Percentiles rank a stretch among this genome's conserved stretches.
Evolutionary conservation across 345 rosid genomes (phyloP).

Genomic region (Reutealis trisperma): DNA sequence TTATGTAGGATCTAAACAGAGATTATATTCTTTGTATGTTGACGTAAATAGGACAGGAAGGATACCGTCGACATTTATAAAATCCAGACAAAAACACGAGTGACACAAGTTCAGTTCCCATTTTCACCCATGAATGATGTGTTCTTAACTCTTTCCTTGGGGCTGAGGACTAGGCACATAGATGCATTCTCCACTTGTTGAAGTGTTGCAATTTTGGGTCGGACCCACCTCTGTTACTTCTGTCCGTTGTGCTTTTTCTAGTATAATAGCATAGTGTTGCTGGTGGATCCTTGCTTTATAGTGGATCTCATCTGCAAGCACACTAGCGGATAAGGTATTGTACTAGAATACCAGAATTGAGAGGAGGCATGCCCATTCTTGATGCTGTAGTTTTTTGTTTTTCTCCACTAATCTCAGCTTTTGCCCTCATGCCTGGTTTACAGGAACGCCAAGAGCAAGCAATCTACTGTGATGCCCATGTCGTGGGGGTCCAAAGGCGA

Average conservation of each 20-base stretch:
- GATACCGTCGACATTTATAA: neutral
- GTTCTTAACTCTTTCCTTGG: neutral
- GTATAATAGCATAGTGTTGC: no score
- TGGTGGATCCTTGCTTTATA: no score
- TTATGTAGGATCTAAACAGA: neutral
- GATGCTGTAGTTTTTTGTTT: no score
- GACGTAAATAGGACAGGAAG: neutral
- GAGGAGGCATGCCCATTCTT: no score
- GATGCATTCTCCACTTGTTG: no score
- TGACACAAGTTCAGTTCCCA: neutral
- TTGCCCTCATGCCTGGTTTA: slow-evolving; percentile 8
- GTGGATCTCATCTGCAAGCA: no score
- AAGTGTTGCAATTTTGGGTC: neutral
- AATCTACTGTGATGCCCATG: slow-evolving; percentile 65
- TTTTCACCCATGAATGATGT: neutral
- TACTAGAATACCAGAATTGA: no score
- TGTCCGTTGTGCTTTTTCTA: neutral
- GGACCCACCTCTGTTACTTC: neutral
- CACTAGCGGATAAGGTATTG: no score
- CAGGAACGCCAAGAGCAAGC: slow-evolving; percentile 65
- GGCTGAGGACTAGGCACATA: neutral
- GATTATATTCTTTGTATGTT: neutral
- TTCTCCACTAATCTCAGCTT: no score
- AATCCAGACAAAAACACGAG: no score
- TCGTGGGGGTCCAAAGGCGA: slow-evolving; percentile 54